These are phyloP conservation scores for Dispira parvispora DNA, from an alignment of 192 early-diverging fungal genomes.

Conservation along the genomic window DNA sequence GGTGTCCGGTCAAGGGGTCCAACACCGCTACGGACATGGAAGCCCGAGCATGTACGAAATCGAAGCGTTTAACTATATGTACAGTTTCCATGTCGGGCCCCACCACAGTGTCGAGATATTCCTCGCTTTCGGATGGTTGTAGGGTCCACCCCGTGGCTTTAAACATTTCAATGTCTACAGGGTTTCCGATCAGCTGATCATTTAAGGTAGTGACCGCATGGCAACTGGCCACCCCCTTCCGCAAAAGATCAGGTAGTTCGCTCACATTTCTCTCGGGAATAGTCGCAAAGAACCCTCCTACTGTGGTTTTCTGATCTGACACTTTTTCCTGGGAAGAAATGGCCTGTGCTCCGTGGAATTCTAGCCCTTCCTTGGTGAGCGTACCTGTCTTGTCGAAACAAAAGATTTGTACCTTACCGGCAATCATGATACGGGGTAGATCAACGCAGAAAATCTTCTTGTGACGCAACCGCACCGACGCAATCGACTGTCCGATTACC, in stretches of 20 bases:
- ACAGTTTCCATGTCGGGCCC: slow-evolving; percentile 20
- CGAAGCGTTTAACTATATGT: slow-evolving; percentile 48
- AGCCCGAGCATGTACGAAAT: slow-evolving; percentile 58
- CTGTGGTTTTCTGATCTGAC: no score
- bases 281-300: neutral
- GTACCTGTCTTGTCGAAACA: slow-evolving; percentile 54
- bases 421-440: slow-evolving; percentile 37
- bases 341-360: slow-evolving; percentile 29
- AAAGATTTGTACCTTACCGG: slow-evolving; percentile 44
- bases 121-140: slow-evolving; percentile 10
- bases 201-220: slow-evolving; percentile 43
- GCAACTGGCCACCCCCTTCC: slow-evolving; percentile 36
- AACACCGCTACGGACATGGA: slow-evolving; percentile 54
- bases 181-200: slow-evolving; percentile 46
- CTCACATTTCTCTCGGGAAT: slow-evolving; percentile 13
- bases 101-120: slow-evolving; percentile 32
- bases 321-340: neutral
- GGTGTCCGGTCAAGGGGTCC: slow-evolving; percentile 30
- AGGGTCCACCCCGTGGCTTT: slow-evolving; percentile 34
- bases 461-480: slow-evolving; percentile 27
- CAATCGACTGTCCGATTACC: slow-evolving; percentile 41
- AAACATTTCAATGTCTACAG: slow-evolving; percentile 69
- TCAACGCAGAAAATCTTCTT: slow-evolving; percentile 46
- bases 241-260: slow-evolving; percentile 16
- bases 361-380: slow-evolving; percentile 43